Percentiles rank a stretch among this genome's conserved stretches.
Conservation (phyloP, 192 early-diverging fungal genomes). For the Linnemannia elongata region DNA sequence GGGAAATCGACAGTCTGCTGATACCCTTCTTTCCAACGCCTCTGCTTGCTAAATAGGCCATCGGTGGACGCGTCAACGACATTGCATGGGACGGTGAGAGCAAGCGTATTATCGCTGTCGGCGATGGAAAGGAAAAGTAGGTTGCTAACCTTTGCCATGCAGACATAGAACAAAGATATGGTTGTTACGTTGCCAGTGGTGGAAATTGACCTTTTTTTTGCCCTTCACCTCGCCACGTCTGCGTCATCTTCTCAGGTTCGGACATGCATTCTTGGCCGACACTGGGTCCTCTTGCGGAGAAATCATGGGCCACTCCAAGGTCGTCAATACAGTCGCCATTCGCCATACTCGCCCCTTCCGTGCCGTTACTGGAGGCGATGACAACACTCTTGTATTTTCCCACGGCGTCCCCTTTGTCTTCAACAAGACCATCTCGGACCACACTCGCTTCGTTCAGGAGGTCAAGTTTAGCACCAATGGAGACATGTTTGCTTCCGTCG, state of each 20-base stretch:
- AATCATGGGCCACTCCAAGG: slow-evolving; percentile 91
- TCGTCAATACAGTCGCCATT: slow-evolving; percentile 89
- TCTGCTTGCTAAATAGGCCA: slow-evolving; percentile 17
- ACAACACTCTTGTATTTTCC: slow-evolving; percentile 90
- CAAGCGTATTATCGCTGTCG: slow-evolving; percentile 96
- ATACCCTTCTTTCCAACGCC: background rate
- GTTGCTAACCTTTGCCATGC: background rate
- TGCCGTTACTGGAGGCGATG: slow-evolving; percentile 93
- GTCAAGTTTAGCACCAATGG: slow-evolving; percentile 88
- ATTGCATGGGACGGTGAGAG: slow-evolving; percentile 96
- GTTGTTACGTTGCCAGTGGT: background rate
- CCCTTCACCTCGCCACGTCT: background rate
- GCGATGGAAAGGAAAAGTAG: slow-evolving; percentile 90
- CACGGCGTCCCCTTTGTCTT: slow-evolving; percentile 94
- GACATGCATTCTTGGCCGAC: slow-evolving; percentile 92
- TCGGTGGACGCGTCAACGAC: slow-evolving; percentile 84
- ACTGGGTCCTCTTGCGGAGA: slow-evolving; percentile 90
- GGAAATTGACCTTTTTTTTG: background rate
- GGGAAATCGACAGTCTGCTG: background rate
- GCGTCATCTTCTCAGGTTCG: slow-evolving; percentile 68
- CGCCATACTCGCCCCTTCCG: slow-evolving; percentile 93
- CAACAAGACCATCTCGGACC: slow-evolving; percentile 78
- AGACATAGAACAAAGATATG: background rate
- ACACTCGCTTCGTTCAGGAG: slow-evolving; percentile 92
- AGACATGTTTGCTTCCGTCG: slow-evolving; percentile 86